These are phyloP conservation scores for Dorcoceras hygrometricum DNA, from an alignment of 257 asterid genomes.

Conservation along the genomic window DNA sequence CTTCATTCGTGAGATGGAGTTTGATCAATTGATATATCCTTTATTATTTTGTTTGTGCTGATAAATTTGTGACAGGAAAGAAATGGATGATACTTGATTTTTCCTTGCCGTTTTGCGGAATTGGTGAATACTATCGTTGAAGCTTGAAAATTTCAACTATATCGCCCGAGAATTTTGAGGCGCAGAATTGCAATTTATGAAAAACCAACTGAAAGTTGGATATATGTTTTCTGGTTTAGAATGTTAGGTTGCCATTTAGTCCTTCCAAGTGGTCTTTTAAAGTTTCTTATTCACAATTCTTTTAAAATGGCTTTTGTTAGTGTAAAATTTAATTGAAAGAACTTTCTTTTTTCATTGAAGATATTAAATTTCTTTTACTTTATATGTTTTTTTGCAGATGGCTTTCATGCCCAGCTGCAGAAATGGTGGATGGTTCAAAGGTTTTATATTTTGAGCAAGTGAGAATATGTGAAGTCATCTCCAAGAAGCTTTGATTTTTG, in stretches of 20 bases:
- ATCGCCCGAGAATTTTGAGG: background rate
- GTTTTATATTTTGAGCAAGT: conserved; percentile 95
- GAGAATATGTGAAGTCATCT: conserved; percentile 14
- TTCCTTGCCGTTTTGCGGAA: background rate
- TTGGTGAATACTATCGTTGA: background rate
- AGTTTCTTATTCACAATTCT: conserved; percentile 1
- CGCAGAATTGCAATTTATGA: background rate
- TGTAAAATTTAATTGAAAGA: conserved; percentile 5
- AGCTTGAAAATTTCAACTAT: background rate
- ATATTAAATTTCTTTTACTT: background rate
- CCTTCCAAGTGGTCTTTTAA: conserved; percentile 5
- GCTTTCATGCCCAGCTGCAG: conserved; percentile 35
- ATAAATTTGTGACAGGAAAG: background rate
- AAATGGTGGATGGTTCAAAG: conserved; percentile 95
- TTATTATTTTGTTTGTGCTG: background rate
- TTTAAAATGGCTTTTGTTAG: background rate
- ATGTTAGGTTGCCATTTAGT: conserved; percentile 6
- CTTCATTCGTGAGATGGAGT: conserved; percentile 13
- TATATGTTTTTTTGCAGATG: background rate
- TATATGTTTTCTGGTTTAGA: background rate
- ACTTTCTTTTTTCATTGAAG: background rate
- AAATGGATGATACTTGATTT: conserved; percentile 1
- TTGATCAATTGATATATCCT: background rate
- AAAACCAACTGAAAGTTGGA: background rate
- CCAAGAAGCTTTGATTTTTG: background rate